Evolutionary conservation across 164 flowering plant genomes (phyloP).

Genomic region (Vitis amurensis): DNA sequence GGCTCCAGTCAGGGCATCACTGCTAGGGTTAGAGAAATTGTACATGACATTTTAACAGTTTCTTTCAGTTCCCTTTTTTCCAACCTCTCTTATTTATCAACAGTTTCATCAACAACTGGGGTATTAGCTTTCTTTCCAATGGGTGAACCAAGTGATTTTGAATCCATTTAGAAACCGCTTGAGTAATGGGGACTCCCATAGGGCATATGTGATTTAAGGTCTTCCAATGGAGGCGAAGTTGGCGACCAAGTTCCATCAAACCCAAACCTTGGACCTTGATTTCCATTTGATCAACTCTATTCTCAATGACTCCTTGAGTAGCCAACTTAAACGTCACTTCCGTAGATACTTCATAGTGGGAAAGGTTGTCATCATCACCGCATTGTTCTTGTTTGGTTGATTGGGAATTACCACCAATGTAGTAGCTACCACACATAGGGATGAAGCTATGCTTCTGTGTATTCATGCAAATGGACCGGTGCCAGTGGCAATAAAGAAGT

Average conservation of each 20-base stretch:
- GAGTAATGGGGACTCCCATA: constrained; percentile 8
- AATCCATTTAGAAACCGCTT: constrained; percentile 8
- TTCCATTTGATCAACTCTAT: too few relatives aligned
- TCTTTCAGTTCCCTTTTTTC: constrained; percentile 60
- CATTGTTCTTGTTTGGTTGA: too few relatives aligned
- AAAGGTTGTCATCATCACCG: too few relatives aligned
- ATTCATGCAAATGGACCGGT: too few relatives aligned
- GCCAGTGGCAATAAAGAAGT: too few relatives aligned
- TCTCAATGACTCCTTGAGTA: too few relatives aligned
- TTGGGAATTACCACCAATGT: too few relatives aligned
- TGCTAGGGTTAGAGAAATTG: constrained; percentile 66
- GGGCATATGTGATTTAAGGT: constrained; percentile 9
- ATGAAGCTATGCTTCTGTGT: too few relatives aligned
- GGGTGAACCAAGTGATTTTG: constrained; percentile 15
- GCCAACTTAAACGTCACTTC: too few relatives aligned
- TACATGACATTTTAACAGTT: constrained; percentile 51
- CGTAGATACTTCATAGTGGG: too few relatives aligned
- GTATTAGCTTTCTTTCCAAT: constrained; percentile 13
- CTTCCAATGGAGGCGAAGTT: constrained; percentile 21
- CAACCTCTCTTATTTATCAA: constrained; percentile 42
- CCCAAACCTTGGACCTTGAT: too few relatives aligned
- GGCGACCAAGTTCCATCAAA: constrained; percentile 15
- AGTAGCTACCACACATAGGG: too few relatives aligned
- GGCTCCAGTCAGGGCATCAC: constrained; percentile 81
- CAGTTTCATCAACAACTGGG: constrained; percentile 11